A percentile compares a stretch with the other conserved stretches of the same genome.
Evolutionary conservation across 2,329 filamentous ascomycete genomes (phyloP).

Genomic region (Diplodia corticola): DNA sequence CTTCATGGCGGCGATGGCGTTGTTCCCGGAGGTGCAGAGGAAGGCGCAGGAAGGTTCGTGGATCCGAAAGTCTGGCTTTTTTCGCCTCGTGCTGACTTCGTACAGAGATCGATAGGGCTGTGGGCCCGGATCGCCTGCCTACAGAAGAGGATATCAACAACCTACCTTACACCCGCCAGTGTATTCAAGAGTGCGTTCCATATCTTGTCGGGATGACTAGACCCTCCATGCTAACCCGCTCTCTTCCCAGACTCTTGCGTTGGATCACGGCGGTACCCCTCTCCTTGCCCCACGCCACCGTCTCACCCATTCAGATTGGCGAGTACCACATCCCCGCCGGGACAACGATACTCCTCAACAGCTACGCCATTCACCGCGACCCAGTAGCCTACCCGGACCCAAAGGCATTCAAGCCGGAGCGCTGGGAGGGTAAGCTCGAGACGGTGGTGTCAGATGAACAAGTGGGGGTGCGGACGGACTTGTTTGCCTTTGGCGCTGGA

Average conservation of each 20-base stretch:
- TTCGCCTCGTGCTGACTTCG: neutral
- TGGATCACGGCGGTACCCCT: conserved; percentile 25
- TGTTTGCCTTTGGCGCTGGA: conserved; percentile 41
- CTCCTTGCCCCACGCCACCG: conserved; percentile 40
- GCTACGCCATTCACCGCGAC: conserved; percentile 38
- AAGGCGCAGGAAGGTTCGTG: conserved; percentile 31
- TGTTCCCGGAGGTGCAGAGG: conserved; percentile 32
- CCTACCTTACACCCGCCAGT: conserved; percentile 20
- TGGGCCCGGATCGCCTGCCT: conserved; percentile 25
- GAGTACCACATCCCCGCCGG: conserved; percentile 41
- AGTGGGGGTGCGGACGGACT: conserved; percentile 31
- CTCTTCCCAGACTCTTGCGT: neutral
- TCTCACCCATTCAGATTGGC: conserved; percentile 38
- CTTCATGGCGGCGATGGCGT: conserved; percentile 36
- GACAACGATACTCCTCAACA: conserved; percentile 41
- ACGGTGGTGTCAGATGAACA: conserved; percentile 24
- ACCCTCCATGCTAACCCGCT: conserved; percentile 26
- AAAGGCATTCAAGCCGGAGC: conserved; percentile 24
- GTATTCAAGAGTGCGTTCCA: conserved; percentile 24
- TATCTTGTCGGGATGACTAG: neutral
- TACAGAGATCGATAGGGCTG: conserved; percentile 26
- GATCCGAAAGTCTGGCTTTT: neutral
- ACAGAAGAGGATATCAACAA: conserved; percentile 23
- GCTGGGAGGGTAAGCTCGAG: conserved; percentile 28
- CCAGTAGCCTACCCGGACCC: conserved; percentile 21